Evolutionary conservation across 306 rosid genomes (phyloP).

Genomic region (Rosa multiflora): DNA sequence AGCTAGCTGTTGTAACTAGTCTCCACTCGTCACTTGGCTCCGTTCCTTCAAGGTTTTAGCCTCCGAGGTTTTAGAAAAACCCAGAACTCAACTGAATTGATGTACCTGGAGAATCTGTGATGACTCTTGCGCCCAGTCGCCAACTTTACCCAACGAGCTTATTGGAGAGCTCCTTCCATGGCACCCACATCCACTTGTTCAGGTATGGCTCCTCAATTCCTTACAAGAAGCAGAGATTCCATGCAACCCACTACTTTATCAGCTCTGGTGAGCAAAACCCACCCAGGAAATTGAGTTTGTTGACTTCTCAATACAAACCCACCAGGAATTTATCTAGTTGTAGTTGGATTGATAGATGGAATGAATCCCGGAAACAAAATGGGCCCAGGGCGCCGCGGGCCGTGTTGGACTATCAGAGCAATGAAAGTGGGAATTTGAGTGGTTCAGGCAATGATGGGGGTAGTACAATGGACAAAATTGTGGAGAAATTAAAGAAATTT

Average conservation of each 20-base stretch:
- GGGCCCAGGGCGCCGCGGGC: constrained; percentile 56
- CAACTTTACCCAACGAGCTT: constrained; percentile 65
- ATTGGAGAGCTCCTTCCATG: constrained; percentile 53
- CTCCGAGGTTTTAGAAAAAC: neutral
- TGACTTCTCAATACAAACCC: constrained; percentile 19
- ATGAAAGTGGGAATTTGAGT: constrained; percentile 46
- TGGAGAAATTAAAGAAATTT: constrained; percentile 74
- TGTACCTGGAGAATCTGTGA: constrained; percentile 18
- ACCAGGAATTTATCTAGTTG: constrained; percentile 28
- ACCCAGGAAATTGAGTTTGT: constrained; percentile 30
- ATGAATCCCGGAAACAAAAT: constrained; percentile 30
- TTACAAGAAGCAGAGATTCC: constrained; percentile 28
- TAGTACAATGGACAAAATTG: constrained; percentile 87
- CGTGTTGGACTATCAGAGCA: constrained; percentile 45
- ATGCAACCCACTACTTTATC: constrained; percentile 18
- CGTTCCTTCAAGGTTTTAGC: neutral
- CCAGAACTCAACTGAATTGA: neutral
- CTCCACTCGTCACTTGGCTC: neutral
- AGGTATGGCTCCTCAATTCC: constrained; percentile 45
- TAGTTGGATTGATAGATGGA: constrained; percentile 76
- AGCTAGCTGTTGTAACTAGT: neutral
- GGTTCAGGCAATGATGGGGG: constrained; percentile 31
- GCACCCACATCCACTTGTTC: constrained; percentile 41
- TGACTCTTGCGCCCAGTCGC: constrained; percentile 75
- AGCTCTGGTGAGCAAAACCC: constrained; percentile 25